Conservation (phyloP, 148 eudicot genomes). For the Pouteria glomerata region DNA sequence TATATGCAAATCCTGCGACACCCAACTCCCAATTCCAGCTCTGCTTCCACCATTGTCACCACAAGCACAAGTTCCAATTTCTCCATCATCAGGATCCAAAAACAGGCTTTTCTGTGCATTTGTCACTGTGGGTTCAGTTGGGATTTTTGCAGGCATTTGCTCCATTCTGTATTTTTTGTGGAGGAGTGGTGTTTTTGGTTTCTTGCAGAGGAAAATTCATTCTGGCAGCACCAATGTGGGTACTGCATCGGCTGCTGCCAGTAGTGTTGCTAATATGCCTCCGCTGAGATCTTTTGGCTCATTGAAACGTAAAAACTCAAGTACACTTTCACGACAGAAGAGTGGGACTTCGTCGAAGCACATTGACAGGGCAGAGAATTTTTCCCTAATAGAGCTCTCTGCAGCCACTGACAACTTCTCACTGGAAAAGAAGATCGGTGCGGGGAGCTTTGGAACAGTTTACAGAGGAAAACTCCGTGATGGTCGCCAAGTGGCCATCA, state of each 20-base stretch:
- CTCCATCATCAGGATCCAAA: not conserved
- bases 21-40: conserved; percentile 21
- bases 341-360: conserved; percentile 45
- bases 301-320: conserved; percentile 26
- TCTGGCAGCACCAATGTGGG: conserved; percentile 16
- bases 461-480: conserved; percentile 38
- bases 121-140: conserved; percentile 33
- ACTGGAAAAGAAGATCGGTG: conserved; percentile 44
- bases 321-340: conserved; percentile 28
- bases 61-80: not conserved
- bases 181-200: conserved; percentile 10
- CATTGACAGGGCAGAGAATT: conserved; percentile 35
- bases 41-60: conserved; percentile 14
- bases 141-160: conserved; percentile 31
- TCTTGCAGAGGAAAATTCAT: conserved; percentile 1
- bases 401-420: conserved; percentile 43
- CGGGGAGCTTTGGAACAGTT: conserved; percentile 55
- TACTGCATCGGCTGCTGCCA: conserved; percentile 22
- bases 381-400: conserved; percentile 40
- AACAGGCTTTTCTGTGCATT: conserved; percentile 30
- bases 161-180: conserved; percentile 30
- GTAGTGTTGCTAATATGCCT: conserved; percentile 30
- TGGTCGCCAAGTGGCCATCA: conserved; percentile 58
- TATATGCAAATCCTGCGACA: conserved; percentile 41
- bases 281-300: conserved; percentile 43